Base-by-base conservation (phyloP, 441 rosid species). In the Adansonia madagascariensis region DNA sequence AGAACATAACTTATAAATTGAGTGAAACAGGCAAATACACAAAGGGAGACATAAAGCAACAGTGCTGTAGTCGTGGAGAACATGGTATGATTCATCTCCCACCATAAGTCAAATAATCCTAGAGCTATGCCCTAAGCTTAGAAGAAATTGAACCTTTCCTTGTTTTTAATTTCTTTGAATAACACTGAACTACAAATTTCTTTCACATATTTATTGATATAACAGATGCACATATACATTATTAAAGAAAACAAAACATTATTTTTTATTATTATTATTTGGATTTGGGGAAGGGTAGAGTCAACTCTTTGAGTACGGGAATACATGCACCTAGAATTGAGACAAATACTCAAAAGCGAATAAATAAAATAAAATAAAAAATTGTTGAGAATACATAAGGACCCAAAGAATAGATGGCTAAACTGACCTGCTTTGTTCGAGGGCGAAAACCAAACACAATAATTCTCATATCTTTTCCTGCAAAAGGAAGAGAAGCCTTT, bases 381-480 rank as follows among this genome's bases (percentile, higher is more conserved):
- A 6, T 63, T 61, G 49, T 31, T 20, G 46, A 70, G 47, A 75
- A 52, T 35, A 47, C 0, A 50, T 10, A n/a, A 41, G 14, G n/a
- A 52, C 65, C 68, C 24, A 67, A 59, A 78, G 24, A 62, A 50
- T 68, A 39, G 56, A 79, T 61, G 61, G 66, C 49, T 46, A 63
- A 61, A 55, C 67, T 73, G 55, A 93, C 99, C 99, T 90, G 97
- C 91, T 86, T 94, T 81, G 88, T 93, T 80, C 86, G 88, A 53
- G 99, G 95, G 80, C 80, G 98, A 81, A 97, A 97, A 81, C 98
- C 98, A 83, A 93, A 93, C 62, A 97, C 98, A 78, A 97, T 80
- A 73, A 93, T 85, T 84, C 98, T 91, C 99, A 97, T 94, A 85
- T 97, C 99, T 84, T 94, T 97, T 76, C 99, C 99, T 97, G 86